A percentile compares a stretch with the other conserved stretches of the same genome.
Evolutionary conservation across 73 alveolate species (phyloP).

Genomic region (Paraurostyla sp.): DNA sequence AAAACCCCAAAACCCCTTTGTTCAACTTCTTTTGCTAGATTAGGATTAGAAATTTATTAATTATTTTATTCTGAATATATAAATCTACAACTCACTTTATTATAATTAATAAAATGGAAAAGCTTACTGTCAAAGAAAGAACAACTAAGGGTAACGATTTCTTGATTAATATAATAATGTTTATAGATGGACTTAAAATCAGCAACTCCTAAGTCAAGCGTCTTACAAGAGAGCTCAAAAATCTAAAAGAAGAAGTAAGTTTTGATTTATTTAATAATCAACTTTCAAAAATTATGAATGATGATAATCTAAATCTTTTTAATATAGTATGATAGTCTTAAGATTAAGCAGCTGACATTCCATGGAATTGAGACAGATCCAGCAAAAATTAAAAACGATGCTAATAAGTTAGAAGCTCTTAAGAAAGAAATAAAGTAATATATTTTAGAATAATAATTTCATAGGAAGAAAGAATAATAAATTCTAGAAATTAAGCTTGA

Average conservation of each 20-base stretch:
- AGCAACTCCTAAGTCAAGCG: constrained; percentile 51
- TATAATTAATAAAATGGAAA: no score
- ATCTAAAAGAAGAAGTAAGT: constrained; percentile 56
- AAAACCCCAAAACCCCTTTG: no score
- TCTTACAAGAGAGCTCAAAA: constrained; percentile 37
- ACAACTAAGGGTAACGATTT: constrained; percentile 40
- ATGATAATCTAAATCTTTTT: background rate
- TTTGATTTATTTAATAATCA: no score
- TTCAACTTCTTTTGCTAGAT: no score
- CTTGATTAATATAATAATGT: background rate
- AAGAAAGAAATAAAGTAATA: constrained; percentile 51
- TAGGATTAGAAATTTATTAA: no score
- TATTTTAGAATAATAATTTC: background rate
- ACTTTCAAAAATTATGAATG: background rate
- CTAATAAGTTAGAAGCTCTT: constrained; percentile 48
- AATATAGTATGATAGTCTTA: constrained; percentile 48
- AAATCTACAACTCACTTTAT: no score
- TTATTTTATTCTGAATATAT: no score
- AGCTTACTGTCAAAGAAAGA: constrained; percentile 22
- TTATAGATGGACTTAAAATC: constrained; percentile 59
- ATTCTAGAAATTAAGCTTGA: constrained; percentile 52
- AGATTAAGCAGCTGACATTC: constrained; percentile 30
- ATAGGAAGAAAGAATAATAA: constrained; percentile 58
- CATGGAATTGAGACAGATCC: constrained; percentile 61
- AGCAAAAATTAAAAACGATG: constrained; percentile 40